A percentile compares a stretch with the other conserved stretches of the same genome.
Conservation (phyloP, 495 filamentous ascomycete genomes). For the Geoglossum glabrum region DNA sequence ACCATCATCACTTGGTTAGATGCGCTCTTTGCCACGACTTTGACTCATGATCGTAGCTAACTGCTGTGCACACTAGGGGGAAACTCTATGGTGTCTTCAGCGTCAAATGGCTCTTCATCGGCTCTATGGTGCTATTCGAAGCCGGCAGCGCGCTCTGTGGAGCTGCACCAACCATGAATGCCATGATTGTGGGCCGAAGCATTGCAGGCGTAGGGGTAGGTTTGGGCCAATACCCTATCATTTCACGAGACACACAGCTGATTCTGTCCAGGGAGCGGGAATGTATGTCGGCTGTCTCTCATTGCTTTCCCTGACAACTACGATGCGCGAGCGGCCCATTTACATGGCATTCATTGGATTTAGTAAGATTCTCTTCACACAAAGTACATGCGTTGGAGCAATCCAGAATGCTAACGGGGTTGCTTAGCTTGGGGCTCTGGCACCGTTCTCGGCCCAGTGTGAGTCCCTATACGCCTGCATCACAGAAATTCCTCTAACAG, state of each 20-base stretch:
- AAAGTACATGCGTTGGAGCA: no score
- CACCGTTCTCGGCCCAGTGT: conserved; percentile 32
- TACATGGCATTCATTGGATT: background rate
- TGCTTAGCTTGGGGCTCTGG: background rate
- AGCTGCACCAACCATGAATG: conserved; percentile 28
- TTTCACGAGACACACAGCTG: no score
- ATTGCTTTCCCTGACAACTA: conserved; percentile 16
- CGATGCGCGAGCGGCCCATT: conserved; percentile 5
- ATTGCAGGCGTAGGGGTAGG: conserved; percentile 18
- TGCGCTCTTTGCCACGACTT: background rate
- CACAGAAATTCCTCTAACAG: no score
- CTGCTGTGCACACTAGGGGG: conserved; percentile 9
- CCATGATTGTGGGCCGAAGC: conserved; percentile 32
- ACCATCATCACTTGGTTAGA: conserved; percentile 28
- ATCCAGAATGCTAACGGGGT: no score
- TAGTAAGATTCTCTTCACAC: background rate
- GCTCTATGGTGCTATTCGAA: conserved; percentile 28
- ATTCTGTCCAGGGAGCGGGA: conserved; percentile 21
- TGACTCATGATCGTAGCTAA: no score
- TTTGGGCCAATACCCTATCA: no score
- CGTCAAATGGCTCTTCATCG: conserved; percentile 33
- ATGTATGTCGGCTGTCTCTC: conserved; percentile 20
- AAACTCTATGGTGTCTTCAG: conserved; percentile 32
- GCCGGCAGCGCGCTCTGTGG: conserved; percentile 34
- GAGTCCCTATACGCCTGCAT: no score